These are phyloP conservation scores for Diplodia corticola DNA, from an alignment of 2,329 filamentous ascomycete species.

Conservation along the genomic window DNA sequence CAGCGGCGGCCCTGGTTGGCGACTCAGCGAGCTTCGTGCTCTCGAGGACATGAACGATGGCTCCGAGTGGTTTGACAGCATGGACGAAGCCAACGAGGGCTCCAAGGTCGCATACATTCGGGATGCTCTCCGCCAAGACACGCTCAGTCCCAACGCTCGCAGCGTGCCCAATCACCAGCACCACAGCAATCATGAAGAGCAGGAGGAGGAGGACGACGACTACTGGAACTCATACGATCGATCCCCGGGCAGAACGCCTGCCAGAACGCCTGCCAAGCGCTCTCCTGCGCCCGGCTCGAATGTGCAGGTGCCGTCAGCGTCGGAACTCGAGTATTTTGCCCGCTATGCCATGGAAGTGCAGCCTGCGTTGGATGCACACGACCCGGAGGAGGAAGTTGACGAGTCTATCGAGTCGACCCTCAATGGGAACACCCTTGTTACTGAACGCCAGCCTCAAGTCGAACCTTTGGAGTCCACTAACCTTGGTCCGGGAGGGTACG, in stretches of 20 bases:
- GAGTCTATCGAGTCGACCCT: conserved; percentile 53
- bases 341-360: conserved; percentile 75
- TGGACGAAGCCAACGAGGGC: conserved; percentile 62
- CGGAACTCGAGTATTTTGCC: conserved; percentile 73
- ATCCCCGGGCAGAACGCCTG: conserved; percentile 66
- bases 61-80: conserved; percentile 57
- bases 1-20: conserved; percentile 65
- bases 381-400: conserved; percentile 68
- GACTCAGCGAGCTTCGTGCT: conserved; percentile 68
- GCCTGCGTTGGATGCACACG: conserved; percentile 76
- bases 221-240: conserved; percentile 80
- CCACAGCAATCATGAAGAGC: conserved; percentile 35
- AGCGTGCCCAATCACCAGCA: conserved; percentile 16
- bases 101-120: conserved; percentile 25
- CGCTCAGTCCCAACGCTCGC: conserved; percentile 20
- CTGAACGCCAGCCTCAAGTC: conserved; percentile 42
- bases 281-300: conserved; percentile 60
- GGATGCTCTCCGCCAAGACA: conserved; percentile 11
- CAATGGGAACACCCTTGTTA: conserved; percentile 52
- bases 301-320: conserved; percentile 39
- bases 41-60: conserved; percentile 58
- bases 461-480: conserved; percentile 46
- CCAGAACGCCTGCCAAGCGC: conserved; percentile 51
- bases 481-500: conserved; percentile 34
- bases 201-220: conserved; percentile 71